Evolutionary conservation across 2,329 filamentous ascomycete species (phyloP), one percentile per base, ranked within the genome.

Genomic region (Hypoxylon sp.): DNA sequence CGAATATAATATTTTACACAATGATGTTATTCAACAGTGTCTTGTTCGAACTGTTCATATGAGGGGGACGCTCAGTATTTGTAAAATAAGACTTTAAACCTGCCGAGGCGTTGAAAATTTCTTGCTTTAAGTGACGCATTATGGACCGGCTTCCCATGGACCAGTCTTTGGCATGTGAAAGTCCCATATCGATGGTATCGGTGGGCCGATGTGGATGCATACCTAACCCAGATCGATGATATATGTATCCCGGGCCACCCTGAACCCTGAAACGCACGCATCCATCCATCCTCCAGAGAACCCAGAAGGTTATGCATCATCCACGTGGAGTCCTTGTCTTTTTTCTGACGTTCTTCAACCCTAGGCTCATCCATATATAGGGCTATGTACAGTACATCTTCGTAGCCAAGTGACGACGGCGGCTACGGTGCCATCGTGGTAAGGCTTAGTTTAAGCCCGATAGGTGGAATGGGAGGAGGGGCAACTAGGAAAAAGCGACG

Each of bases 131-230:
- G 41, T n/a, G 20, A 46, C 20, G 41, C 41, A 44, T 44, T 44
- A 13, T 44, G 41, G 22, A 20, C n/a, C n/a, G n/a, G n/a, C n/a
- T n/a, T n/a, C n/a, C n/a, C n/a, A n/a, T n/a, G n/a, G n/a, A n/a
- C n/a, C n/a, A n/a, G n/a, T n/a, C n/a, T 47, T 30, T 56, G n/a
- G 52, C 62, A 64, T 61, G 62, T 59, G 62, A 62, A 65, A 58
- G n/a, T 19, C 28, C 28, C 28, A 15, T 32, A 24, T 20, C 26
- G 43, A 39, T 20, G 34, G 30, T 44, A 49, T 4, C 24, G 39
- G 47, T 28, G 53, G 51, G 15, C 17, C 22, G 48, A 34, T 47
- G 53, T 34, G 58, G 48, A 37, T 28, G 24, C 54, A 57, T 13
- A 44, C 34, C 54, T 49, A 50, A 28, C 22, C 24, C 37, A 50